Base-by-base conservation (phyloP, 176 grass and related monocot species). In the Rhynchospora tenuis region DNA sequence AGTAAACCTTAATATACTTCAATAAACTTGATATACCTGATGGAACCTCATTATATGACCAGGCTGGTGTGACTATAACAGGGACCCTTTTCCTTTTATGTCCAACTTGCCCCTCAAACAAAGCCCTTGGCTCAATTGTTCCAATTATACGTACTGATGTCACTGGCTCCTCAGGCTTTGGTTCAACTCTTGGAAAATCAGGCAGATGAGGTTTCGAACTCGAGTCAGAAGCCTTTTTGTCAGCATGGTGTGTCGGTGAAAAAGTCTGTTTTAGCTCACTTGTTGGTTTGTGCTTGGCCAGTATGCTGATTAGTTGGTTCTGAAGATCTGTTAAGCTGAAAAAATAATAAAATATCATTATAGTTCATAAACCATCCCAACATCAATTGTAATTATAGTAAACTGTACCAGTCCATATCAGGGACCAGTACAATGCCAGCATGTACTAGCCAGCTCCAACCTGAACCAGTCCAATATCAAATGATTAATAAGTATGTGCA, bases 271-370 rank as follows among this genome's bases (percentile, higher is more conserved):
- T 90, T 24, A 73, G 85, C 67, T 84, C 86, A 59, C 81, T 84
- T 87, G 85, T 83, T 75, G 84, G 73, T 33, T 91, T 84, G 63
- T 95, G 78, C 79, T 94, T 95, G 76, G 87, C 85, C 27, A 98
- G 74, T 11, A 90, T 85, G 73, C 82, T 88, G 64, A 88, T 90
- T 80, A 98, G 76, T 43, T 98, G 95, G 84, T 93, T 95, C 88
- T 98, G 89, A 85, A 98, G 89, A 79, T 98, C 92, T 83, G 95
- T 98, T 89, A 98, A 98, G 85, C 95, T 98, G 87, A 84, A 95
- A 85, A 38, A 52, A 78, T 50, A 88, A 85, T 81, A 83, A 69
- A 88, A 86, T 56, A 85, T 81, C 81, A 69, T 1, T 69, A 86
- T 46, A 73, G 22, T 57, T 59, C 67, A 86, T 66, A 72, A 22